phyloP scores from a whole-genome alignment of 164 flowering plant species.

The Kalanchoe fedtschenkoi region DNA sequence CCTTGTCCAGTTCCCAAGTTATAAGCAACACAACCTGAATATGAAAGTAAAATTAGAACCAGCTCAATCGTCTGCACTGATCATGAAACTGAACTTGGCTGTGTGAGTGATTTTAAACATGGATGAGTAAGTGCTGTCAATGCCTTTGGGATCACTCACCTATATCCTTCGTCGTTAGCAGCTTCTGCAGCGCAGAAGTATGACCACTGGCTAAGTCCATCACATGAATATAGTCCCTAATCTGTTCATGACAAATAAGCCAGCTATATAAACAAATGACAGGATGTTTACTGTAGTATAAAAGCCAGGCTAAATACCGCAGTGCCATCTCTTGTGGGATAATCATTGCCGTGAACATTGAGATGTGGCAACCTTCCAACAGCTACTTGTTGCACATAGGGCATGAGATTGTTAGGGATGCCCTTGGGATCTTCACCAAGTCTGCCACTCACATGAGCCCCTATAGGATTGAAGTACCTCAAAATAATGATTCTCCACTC shows the following conservation, averaged over 20 bases:
- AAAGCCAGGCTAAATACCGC: slow-evolving; percentile 39
- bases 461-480: slow-evolving; percentile 92
- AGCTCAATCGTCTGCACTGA: too few species aligned
- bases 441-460: slow-evolving; percentile 84
- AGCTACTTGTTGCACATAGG: slow-evolving; percentile 91
- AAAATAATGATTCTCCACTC: slow-evolving; percentile 78
- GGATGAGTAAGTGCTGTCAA: neutral
- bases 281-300: too few species aligned
- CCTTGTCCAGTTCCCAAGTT: slow-evolving; percentile 72
- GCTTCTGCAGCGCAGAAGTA: slow-evolving; percentile 62
- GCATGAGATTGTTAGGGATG: slow-evolving; percentile 94
- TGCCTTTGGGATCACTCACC: slow-evolving; percentile 23
- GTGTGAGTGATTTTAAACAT: too few species aligned
- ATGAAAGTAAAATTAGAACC: too few species aligned
- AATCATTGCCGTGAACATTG: slow-evolving; percentile 83
- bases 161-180: slow-evolving; percentile 39
- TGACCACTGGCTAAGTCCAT: slow-evolving; percentile 88
- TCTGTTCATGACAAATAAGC: slow-evolving; percentile 21
- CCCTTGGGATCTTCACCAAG: slow-evolving; percentile 98
- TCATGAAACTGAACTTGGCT: too few species aligned
- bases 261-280: neutral
- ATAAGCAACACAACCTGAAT: slow-evolving; percentile 63
- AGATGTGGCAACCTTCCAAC: slow-evolving; percentile 86
- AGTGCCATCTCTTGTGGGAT: slow-evolving; percentile 85
- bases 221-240: slow-evolving; percentile 81